phyloP scores from a whole-genome alignment of 208 protist genomes.

The Trypanosoma lewisi region DNA sequence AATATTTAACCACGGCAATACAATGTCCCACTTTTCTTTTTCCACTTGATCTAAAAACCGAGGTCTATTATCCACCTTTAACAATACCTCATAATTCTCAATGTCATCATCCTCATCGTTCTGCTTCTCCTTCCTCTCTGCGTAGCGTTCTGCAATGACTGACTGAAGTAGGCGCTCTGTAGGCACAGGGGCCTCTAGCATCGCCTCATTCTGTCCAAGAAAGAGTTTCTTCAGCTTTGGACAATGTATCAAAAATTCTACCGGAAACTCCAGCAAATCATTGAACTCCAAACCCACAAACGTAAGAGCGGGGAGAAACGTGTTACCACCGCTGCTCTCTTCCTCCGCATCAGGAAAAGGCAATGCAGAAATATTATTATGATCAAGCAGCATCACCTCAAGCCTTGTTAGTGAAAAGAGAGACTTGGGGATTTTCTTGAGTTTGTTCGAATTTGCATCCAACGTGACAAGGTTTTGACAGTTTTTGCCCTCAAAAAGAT shows the following conservation, averaged over 20 bases:
- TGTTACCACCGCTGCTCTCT: slow-evolving; percentile 3
- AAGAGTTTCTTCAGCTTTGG: slow-evolving; percentile 49
- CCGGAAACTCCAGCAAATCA: slow-evolving; percentile 48
- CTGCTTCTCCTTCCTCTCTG: too few species aligned
- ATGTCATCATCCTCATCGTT: not conserved
- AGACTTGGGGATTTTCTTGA: slow-evolving; percentile 47
- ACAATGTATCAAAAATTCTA: slow-evolving; percentile 63
- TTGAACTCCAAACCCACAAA: slow-evolving; percentile 77
- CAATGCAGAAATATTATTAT: slow-evolving; percentile 47
- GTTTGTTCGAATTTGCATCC: slow-evolving; percentile 69
- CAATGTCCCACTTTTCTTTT: slow-evolving; percentile 39
- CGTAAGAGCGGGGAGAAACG: slow-evolving; percentile 46
- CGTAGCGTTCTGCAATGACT: slow-evolving; percentile 13
- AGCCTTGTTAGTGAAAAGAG: slow-evolving; percentile 66
- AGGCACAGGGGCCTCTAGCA: slow-evolving; percentile 55
- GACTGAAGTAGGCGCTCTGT: slow-evolving; percentile 29
- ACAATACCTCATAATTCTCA: slow-evolving; percentile 25
- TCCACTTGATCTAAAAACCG: slow-evolving; percentile 61
- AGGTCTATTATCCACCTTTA: slow-evolving; percentile 78
- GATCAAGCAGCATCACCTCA: slow-evolving; percentile 66
- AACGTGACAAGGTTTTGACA: slow-evolving; percentile 40
- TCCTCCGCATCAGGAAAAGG: slow-evolving; percentile 27
- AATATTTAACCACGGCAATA: slow-evolving; percentile 66
- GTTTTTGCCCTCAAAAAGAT: slow-evolving; percentile 41
- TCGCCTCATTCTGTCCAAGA: slow-evolving; percentile 63